Evolutionary conservation across 352 stramenopile species (phyloP).

Genomic region (Phytopythium montanum): DNA sequence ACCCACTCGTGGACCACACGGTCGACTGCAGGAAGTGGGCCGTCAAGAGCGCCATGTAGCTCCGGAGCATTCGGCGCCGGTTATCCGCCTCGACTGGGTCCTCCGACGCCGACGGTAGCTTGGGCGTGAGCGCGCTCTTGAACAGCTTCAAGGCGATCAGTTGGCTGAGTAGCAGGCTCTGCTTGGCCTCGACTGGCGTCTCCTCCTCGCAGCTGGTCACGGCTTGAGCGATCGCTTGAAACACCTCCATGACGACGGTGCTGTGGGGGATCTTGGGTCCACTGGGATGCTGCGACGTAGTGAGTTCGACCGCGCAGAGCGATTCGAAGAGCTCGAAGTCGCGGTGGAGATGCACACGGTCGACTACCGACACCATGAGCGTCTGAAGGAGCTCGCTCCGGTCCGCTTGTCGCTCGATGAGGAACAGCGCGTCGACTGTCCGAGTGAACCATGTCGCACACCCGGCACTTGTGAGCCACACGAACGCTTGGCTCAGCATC

Average conservation of each 20-base stretch:
- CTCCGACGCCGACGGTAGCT: slow-evolving; percentile 16
- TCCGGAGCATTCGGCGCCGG: slow-evolving; percentile 18
- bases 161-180: slow-evolving; percentile 43
- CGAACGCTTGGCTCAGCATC: slow-evolving; percentile 54
- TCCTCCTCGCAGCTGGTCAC: slow-evolving; percentile 14
- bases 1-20: slow-evolving; percentile 21
- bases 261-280: slow-evolving; percentile 32
- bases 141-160: slow-evolving; percentile 64
- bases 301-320: slow-evolving; percentile 34
- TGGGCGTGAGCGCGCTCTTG: slow-evolving; percentile 38
- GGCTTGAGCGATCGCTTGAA: slow-evolving; percentile 49
- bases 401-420: slow-evolving; percentile 61
- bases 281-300: slow-evolving; percentile 23
- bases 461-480: slow-evolving; percentile 44
- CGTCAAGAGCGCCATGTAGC: slow-evolving; percentile 54
- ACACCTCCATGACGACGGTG: slow-evolving; percentile 34
- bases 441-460: slow-evolving; percentile 44
- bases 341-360: slow-evolving; percentile 29
- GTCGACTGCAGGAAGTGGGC: slow-evolving; percentile 49
- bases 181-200: not conserved
- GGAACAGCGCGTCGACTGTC: slow-evolving; percentile 52
- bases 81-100: not conserved
- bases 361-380: slow-evolving; percentile 35
- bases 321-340: slow-evolving; percentile 54
- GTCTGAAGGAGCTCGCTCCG: slow-evolving; percentile 37